Conservation (phyloP, 1,284 basidiomycete genomes). For the Ustilago nuda region DNA sequence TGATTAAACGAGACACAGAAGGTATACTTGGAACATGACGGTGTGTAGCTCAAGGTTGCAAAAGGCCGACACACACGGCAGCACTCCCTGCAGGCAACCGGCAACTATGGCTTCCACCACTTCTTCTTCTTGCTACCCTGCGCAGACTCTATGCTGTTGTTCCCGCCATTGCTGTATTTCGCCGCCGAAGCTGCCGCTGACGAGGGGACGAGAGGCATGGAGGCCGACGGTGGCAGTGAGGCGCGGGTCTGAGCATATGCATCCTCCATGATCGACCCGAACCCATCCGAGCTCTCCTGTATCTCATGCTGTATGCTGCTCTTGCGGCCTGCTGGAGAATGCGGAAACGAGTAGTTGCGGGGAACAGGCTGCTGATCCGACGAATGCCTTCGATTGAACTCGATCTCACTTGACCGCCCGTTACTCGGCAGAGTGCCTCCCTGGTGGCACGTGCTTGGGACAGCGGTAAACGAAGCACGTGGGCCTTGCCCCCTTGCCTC, state of each 20-base stretch:
- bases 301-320: background rate
- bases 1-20: background rate
- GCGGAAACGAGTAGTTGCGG: conserved; percentile 39
- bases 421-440: background rate
- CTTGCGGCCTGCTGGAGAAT: conserved; percentile 10
- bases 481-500: conserved; percentile 7
- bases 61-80: too few species aligned
- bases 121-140: conserved; percentile 32
- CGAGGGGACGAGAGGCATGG: conserved; percentile 21
- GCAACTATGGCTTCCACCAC: conserved; percentile 31
- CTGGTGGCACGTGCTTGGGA: background rate
- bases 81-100: too few species aligned
- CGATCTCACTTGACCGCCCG: background rate
- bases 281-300: conserved; percentile 29
- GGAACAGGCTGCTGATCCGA: conserved; percentile 10
- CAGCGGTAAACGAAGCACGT: conserved; percentile 16
- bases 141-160: background rate
- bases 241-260: conserved; percentile 37
- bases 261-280: conserved; percentile 23
- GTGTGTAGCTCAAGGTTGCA: too few species aligned
- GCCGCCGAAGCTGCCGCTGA: conserved; percentile 3
- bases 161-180: background rate
- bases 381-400: conserved; percentile 16
- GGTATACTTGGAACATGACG: background rate
- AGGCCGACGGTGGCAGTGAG: conserved; percentile 24